These are phyloP conservation scores for Physocladia obscura DNA, from an alignment of 192 early-diverging fungal species.

Conservation along the genomic window DNA sequence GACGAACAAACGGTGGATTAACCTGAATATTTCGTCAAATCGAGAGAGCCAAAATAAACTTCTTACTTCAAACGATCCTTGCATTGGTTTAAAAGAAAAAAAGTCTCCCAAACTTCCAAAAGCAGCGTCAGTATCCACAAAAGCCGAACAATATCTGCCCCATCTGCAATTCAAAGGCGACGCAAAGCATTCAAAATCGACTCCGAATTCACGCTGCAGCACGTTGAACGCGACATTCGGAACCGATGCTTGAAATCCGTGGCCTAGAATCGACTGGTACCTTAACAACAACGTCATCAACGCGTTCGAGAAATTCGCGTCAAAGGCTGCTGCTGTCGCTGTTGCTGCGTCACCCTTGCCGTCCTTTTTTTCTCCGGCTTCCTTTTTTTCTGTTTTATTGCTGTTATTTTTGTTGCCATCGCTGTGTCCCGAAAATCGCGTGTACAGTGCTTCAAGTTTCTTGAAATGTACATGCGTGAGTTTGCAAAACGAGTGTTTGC, in stretches of 20 bases:
- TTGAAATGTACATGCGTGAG: neutral
- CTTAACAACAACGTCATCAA: slow-evolving; percentile 11
- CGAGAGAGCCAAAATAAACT: too few relatives aligned
- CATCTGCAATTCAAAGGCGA: slow-evolving; percentile 8
- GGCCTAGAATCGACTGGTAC: slow-evolving; percentile 11
- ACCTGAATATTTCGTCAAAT: too few relatives aligned
- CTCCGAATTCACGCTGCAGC: slow-evolving; percentile 17
- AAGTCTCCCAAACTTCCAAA: slow-evolving; percentile 21
- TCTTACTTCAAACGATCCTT: slow-evolving; percentile 15
- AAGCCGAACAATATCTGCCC: slow-evolving; percentile 11
- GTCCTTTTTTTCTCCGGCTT: too few relatives aligned
- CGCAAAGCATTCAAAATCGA: slow-evolving; percentile 25
- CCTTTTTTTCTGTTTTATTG: too few relatives aligned
- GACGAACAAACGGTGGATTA: slow-evolving; percentile 22
- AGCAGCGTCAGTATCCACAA: slow-evolving; percentile 1
- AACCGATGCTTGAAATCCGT: slow-evolving; percentile 19
- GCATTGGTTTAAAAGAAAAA: slow-evolving; percentile 10
- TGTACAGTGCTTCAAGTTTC: slow-evolving; percentile 13
- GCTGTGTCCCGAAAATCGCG: slow-evolving; percentile 1
- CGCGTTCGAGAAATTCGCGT: neutral
- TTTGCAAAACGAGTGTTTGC: slow-evolving; percentile 15
- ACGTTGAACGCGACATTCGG: slow-evolving; percentile 13
- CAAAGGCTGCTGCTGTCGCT: neutral
- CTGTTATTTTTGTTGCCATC: too few relatives aligned
- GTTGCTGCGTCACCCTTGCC: too few relatives aligned